Percentiles rank a stretch among this genome's conserved stretches.
Conservation (phyloP, 2,329 filamentous ascomycete genomes). For the Davidsoniella eucalypti region DNA sequence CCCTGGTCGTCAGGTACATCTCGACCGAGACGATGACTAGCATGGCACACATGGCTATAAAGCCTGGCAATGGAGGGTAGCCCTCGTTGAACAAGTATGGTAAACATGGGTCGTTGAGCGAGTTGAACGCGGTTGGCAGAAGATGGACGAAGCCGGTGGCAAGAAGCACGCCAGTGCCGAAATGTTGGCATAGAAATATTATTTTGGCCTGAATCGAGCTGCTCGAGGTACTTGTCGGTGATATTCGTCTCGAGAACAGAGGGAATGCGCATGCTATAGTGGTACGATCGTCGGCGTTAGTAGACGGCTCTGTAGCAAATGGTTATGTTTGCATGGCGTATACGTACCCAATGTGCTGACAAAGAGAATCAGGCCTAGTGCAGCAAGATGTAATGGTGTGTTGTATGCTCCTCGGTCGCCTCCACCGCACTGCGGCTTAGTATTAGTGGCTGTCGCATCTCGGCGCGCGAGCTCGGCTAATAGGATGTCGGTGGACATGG, state of each 20-base stretch:
- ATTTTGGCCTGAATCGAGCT: slow-evolving; percentile 31
- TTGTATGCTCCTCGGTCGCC: slow-evolving; percentile 40
- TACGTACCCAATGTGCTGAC: slow-evolving; percentile 40
- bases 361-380: slow-evolving; percentile 46
- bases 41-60: slow-evolving; percentile 70
- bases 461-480: slow-evolving; percentile 36
- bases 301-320: background rate
- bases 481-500: slow-evolving; percentile 34
- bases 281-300: background rate
- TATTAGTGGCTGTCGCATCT: slow-evolving; percentile 18
- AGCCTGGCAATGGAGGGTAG: slow-evolving; percentile 66
- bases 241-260: slow-evolving; percentile 39
- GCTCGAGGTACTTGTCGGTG: slow-evolving; percentile 15
- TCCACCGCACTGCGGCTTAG: slow-evolving; percentile 36
- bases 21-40: slow-evolving; percentile 71
- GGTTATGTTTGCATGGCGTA: too few species aligned
- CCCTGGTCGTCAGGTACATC: slow-evolving; percentile 67
- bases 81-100: slow-evolving; percentile 62
- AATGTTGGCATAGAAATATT: slow-evolving; percentile 54
- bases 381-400: slow-evolving; percentile 49
- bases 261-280: slow-evolving; percentile 47
- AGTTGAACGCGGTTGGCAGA: slow-evolving; percentile 50
- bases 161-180: slow-evolving; percentile 71
- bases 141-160: slow-evolving; percentile 74
- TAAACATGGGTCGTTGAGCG: slow-evolving; percentile 53